phyloP scores from a whole-genome alignment of 1,284 basidiomycete species.

The Trametes versicolor region DNA sequence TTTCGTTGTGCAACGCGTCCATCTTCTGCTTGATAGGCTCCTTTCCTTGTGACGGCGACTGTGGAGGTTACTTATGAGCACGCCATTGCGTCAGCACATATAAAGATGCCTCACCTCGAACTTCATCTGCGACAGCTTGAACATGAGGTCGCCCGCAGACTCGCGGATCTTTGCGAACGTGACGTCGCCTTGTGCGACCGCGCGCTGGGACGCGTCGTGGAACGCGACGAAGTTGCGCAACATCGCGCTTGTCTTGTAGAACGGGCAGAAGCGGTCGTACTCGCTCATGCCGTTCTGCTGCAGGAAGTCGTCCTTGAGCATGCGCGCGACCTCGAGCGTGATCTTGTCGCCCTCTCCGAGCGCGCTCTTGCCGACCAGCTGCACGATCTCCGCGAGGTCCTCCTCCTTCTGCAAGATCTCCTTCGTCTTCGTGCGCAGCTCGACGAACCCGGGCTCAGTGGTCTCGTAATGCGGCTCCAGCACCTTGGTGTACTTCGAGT shows the following conservation, averaged over 20 bases:
- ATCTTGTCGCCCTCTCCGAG: conserved; percentile 99
- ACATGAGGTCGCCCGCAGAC: conserved; percentile 88
- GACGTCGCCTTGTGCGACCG: conserved; percentile 86
- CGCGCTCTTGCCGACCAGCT: conserved; percentile 98
- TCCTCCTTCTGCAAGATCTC: conserved; percentile 99
- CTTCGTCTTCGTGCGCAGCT: conserved; percentile 91
- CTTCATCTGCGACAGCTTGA: conserved; percentile 98
- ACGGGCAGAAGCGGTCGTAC: conserved; percentile 97
- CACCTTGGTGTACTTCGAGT: conserved; percentile 98
- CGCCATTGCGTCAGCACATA: neutral
- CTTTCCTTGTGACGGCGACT: conserved; percentile 89
- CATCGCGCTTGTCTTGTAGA: conserved; percentile 99
- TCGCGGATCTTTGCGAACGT: conserved; percentile 97
- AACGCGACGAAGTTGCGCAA: conserved; percentile 96
- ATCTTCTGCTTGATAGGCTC: conserved; percentile 84
- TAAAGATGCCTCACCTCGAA: conserved; percentile 76
- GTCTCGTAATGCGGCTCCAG: conserved; percentile 95
- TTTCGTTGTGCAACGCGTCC: conserved; percentile 82
- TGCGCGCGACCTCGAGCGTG: conserved; percentile 95
- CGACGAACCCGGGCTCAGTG: conserved; percentile 92
- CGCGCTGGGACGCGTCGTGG: conserved; percentile 89
- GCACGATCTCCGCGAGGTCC: conserved; percentile 98
- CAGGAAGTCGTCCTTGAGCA: conserved; percentile 98
- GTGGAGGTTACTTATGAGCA: conserved; percentile 20
- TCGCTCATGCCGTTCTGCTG: conserved; percentile 99